These are phyloP conservation scores for Clausena lansium DNA, from an alignment of 345 rosid genomes.

Conservation along the genomic window DNA sequence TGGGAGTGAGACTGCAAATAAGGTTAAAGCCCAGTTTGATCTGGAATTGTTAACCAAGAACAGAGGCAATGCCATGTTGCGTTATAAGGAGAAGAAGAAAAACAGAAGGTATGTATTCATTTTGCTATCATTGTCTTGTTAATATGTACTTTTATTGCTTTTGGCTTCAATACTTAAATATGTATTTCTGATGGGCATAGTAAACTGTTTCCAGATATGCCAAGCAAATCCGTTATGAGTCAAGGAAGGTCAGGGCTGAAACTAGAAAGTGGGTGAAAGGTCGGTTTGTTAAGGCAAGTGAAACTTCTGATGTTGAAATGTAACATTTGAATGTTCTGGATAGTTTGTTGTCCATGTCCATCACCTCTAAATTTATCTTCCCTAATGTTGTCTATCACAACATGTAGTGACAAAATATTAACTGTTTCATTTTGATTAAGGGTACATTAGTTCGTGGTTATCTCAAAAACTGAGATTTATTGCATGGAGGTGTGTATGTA, in stretches of 20 bases:
- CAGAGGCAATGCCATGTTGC: constrained; percentile 34
- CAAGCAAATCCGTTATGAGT: constrained; percentile 37
- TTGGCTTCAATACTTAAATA: neutral
- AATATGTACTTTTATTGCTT: neutral
- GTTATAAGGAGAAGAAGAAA: constrained; percentile 43
- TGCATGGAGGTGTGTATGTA: neutral
- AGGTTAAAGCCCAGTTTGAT: constrained; percentile 3
- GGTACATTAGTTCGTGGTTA: neutral
- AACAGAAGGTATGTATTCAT: constrained; percentile 18
- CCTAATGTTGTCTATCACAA: neutral
- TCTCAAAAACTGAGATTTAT: neutral
- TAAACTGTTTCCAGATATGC: constrained; percentile 24
- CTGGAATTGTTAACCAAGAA: constrained; percentile 22
- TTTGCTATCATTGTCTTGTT: neutral
- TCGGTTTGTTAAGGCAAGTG: constrained; percentile 22
- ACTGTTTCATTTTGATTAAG: neutral
- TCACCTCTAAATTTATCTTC: neutral
- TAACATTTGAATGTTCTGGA: neutral
- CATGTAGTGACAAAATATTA: neutral
- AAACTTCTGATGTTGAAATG: constrained; percentile 6
- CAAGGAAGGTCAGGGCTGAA: constrained; percentile 42
- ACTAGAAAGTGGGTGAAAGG: constrained; percentile 40
- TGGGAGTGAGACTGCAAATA: neutral
- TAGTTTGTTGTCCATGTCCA: neutral
- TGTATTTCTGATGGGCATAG: neutral